Evolutionary conservation across 257 asterid species (phyloP), one percentile per base, ranked within the genome.

Genomic region (Gentiana dahurica): DNA sequence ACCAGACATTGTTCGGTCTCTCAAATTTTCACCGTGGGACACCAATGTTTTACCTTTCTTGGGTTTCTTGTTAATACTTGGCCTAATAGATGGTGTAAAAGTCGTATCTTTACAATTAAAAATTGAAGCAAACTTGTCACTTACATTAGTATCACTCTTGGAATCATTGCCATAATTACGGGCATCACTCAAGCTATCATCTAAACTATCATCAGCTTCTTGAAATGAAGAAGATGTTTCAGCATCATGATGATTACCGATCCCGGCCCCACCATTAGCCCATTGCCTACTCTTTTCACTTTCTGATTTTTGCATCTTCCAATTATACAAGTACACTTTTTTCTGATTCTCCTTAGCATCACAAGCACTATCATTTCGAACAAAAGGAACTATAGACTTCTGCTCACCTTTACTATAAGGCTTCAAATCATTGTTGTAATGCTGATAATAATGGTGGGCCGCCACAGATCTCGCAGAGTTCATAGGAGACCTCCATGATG

Each of bases 221-320:
- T 34, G 64, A 64, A 72, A 70, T 10, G 84, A 75, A 59, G 73
- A 75, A 13, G 92, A 79, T 59, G 71, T 69, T n/a, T 68, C 83
- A 59, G 55, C 35, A 15, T 59, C 73, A 45, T 58, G 34, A 11
- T 62, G 71, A 68, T 68, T 70, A 37, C 62, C 79, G 53, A 69
- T 69, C 58, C 68, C 80, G 33, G 45, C 72, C 53, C 72, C 78
- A 12, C 73, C 92, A 8, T 74, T 77, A 41, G 48, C 80, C 54
- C 70, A 73, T 70, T 68, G 75, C 56, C 75, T 84, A 64, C 91
- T 87, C 63, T 63, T 73, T 51, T 76, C 91, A 61, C 90, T 81
- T 73, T 72, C 95, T 6, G 95, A 83, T 71, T 72, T 88, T 71
- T 78, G 95, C 54, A 76, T 80, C 80, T 73, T 78, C 99, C 99